Percentiles rank a stretch among this genome's conserved stretches.
These are phyloP conservation scores for Opeltia flavorubescens DNA, from an alignment of 495 filamentous ascomycete species.

Conservation along the genomic window DNA sequence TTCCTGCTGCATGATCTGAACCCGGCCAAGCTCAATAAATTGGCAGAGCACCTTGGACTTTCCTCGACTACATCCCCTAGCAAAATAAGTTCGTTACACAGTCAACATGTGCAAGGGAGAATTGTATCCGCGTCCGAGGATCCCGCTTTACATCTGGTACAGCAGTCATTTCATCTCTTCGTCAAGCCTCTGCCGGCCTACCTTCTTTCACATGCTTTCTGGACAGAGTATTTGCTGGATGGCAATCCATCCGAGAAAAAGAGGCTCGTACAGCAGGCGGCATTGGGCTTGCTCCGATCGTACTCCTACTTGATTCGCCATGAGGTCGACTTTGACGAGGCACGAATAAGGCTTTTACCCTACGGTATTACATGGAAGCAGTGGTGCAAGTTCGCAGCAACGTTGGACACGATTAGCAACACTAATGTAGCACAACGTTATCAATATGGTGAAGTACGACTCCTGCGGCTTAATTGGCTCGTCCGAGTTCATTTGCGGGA, in stretches of 20 bases:
- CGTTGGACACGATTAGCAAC: constrained; percentile 6
- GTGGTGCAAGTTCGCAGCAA: neutral
- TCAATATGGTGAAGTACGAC: constrained; percentile 24
- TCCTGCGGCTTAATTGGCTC: constrained; percentile 18
- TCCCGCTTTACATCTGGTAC: constrained; percentile 39
- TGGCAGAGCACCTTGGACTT: constrained; percentile 20
- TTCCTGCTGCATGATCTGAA: constrained; percentile 7
- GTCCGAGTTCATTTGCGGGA: neutral
- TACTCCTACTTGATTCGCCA: constrained; percentile 25
- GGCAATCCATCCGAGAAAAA: constrained; percentile 1
- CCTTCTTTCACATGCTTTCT: constrained; percentile 33
- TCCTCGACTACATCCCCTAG: constrained; percentile 16
- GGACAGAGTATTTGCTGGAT: constrained; percentile 19
- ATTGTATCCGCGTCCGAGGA: constrained; percentile 33
- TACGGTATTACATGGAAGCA: neutral
- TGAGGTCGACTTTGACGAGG: constrained; percentile 27
- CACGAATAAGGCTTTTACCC: constrained; percentile 6
- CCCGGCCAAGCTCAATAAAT: constrained; percentile 5
- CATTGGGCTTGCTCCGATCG: constrained; percentile 25
- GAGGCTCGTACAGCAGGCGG: constrained; percentile 3
- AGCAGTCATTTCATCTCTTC: constrained; percentile 33
- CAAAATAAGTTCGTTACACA: constrained; percentile 24
- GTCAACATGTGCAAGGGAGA: constrained; percentile 27
- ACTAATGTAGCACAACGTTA: constrained; percentile 16
- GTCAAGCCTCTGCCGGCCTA: constrained; percentile 42